Evolutionary conservation across 1,284 basidiomycete species (phyloP).

Genomic region (Vanrija pseudolonga): DNA sequence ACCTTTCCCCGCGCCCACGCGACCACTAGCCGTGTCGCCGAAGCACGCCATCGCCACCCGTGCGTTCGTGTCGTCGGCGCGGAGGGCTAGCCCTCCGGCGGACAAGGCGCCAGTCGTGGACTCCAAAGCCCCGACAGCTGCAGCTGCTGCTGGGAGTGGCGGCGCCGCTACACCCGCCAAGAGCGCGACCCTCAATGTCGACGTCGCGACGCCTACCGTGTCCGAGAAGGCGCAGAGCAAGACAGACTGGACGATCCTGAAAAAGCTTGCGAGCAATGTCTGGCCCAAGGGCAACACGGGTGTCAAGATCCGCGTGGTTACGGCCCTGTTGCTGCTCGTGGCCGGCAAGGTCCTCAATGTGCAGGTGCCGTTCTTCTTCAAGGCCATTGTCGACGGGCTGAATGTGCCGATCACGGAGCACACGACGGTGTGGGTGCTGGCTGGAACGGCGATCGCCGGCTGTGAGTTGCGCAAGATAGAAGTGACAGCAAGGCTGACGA

Average conservation of each 20-base stretch:
- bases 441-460: conserved; percentile 81
- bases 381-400: conserved; percentile 80
- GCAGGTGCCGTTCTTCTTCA: conserved; percentile 95
- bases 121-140: neutral
- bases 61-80: too few relatives aligned
- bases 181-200: conserved; percentile 7
- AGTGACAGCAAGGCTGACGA: neutral
- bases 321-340: conserved; percentile 77
- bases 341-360: conserved; percentile 94
- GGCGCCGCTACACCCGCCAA: neutral
- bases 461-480: conserved; percentile 61
- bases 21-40: too few relatives aligned
- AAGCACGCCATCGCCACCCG: too few relatives aligned
- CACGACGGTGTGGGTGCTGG: conserved; percentile 85
- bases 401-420: conserved; percentile 76
- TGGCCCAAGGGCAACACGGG: conserved; percentile 57
- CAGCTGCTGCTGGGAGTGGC: neutral
- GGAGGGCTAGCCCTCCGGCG: too few relatives aligned
- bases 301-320: conserved; percentile 67
- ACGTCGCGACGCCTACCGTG: conserved; percentile 8
- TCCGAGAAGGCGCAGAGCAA: conserved; percentile 27
- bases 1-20: too few relatives aligned
- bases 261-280: conserved; percentile 55
- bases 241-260: conserved; percentile 56
- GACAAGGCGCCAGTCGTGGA: neutral